These are phyloP conservation scores for Daedaleopsis nitida DNA, from an alignment of 768 basidiomycete species.

Conservation along the genomic window DNA sequence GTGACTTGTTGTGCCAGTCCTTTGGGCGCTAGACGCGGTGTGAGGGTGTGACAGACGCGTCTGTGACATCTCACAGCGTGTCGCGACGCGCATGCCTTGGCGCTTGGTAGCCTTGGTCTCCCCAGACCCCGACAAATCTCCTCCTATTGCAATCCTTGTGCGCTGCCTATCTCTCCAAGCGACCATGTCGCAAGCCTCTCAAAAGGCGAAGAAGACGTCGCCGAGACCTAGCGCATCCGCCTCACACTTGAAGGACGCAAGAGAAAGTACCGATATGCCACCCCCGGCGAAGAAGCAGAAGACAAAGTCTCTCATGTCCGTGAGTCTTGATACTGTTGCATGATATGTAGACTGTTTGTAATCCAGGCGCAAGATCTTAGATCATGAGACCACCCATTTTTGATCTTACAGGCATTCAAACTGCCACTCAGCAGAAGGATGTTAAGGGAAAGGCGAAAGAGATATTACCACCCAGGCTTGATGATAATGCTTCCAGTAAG, in stretches of 20 bases:
- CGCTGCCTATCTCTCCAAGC: too few species aligned
- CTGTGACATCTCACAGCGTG: too few species aligned
- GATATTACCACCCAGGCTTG: neutral
- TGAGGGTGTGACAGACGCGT: too few species aligned
- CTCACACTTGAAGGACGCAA: neutral
- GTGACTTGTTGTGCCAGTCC: too few species aligned
- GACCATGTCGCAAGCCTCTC: slow-evolving; percentile 3
- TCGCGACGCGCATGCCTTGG: too few species aligned
- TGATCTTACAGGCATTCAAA: slow-evolving; percentile 19
- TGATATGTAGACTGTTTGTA: neutral
- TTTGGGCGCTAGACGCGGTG: too few species aligned
- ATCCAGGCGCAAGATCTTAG: slow-evolving; percentile 17
- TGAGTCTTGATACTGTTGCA: slow-evolving; percentile 8
- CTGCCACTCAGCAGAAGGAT: slow-evolving; percentile 11
- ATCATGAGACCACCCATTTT: slow-evolving; percentile 24
- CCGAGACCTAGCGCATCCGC: neutral
- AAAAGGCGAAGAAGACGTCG: slow-evolving; percentile 1
- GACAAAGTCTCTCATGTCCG: slow-evolving; percentile 24
- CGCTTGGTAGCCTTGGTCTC: too few species aligned
- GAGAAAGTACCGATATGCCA: neutral
- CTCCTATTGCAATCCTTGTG: too few species aligned
- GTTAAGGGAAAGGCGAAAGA: slow-evolving; percentile 30
- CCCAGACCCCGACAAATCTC: too few species aligned
- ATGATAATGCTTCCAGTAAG: neutral
- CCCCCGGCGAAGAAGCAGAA: slow-evolving; percentile 29